Evolutionary conservation across 2,329 filamentous ascomycete species (phyloP).

Genomic region (Fusarium denticulatum): DNA sequence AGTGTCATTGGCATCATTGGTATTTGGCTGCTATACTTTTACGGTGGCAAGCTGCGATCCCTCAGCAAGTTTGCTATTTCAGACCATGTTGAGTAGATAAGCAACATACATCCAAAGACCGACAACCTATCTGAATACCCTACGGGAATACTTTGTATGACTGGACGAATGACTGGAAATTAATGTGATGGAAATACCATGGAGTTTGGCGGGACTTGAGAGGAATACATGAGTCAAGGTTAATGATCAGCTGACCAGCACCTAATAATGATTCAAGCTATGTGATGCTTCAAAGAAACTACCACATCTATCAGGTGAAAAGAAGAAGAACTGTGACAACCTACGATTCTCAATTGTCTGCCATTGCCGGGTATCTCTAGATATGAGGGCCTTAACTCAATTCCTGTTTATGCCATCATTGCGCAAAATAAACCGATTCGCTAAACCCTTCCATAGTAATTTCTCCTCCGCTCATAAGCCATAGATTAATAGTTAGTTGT

Average conservation of each 20-base stretch:
- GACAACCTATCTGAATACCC: background rate
- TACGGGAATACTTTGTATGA: background rate
- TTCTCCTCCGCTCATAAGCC: background rate
- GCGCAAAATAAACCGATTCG: background rate
- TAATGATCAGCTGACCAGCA: background rate
- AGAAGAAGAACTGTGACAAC: background rate
- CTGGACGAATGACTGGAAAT: background rate
- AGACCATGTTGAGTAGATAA: constrained; percentile 27
- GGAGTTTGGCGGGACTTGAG: background rate
- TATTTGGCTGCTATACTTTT: constrained; percentile 69
- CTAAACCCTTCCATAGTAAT: constrained; percentile 1
- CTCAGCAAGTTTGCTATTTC: constrained; percentile 66
- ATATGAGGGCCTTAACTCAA: constrained; percentile 1
- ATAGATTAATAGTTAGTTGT: background rate
- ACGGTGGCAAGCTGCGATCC: constrained; percentile 62
- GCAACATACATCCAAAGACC: no score
- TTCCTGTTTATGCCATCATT: background rate
- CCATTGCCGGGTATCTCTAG: constrained; percentile 15
- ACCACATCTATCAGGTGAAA: background rate
- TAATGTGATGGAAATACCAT: constrained; percentile 23
- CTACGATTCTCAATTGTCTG: background rate
- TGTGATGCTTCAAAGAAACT: background rate
- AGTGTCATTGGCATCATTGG: constrained; percentile 65
- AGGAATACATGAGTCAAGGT: background rate
- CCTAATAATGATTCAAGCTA: constrained; percentile 8